Evolutionary conservation across 768 basidiomycete genomes (phyloP), one percentile per base, ranked within the genome.

Genomic region (Amylocystis lapponica): DNA sequence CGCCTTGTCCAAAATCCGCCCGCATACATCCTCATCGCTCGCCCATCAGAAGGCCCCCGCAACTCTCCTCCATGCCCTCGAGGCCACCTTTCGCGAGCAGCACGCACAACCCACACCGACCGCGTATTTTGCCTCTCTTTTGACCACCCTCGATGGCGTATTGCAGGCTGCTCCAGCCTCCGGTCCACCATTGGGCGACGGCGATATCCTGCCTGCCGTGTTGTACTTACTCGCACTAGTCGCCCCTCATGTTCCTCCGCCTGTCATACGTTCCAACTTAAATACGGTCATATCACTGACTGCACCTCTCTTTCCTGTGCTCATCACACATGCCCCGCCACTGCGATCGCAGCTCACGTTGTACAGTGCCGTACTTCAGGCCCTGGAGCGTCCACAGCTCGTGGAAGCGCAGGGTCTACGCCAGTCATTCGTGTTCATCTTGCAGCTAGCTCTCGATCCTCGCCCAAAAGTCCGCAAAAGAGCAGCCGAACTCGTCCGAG

Each of bases 391-490:
- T 21, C 67, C 80, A 0, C 80, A 86, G 34, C 68, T 96, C 42
- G n/a, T n/a, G n/a, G 84, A 88, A 26, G 65, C 62, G 2, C 78
- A 73, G 45, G 74, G 72, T 37, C 72, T 88, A 36, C 81, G 87
- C 29, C 88, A 94, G 60, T 74, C 83, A 3, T 97, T 93, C 70
- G 83, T 86, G 33, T 83, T 87, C 27, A 70, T 96, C 41, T 67
- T 98, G 31, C 84, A 88, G 36, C 67, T 96, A 36, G 83, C 79
- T 52, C 71, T 91, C 33, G 96, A 99, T 66, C 75, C 83, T 4
- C 71, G 96, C 39, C 96, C 96, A 16, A 97, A 98, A 68, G 92
- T 99, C 40, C 81, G 96, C 43, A 93, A 78, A 63, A 81, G 84
- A 58, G 93, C 94, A 19, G 83, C 84, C 35, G 94, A 97, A 56